These are phyloP conservation scores for Phytophthora quininea DNA, from an alignment of 352 stramenopile genomes.

Conservation along the genomic window DNA sequence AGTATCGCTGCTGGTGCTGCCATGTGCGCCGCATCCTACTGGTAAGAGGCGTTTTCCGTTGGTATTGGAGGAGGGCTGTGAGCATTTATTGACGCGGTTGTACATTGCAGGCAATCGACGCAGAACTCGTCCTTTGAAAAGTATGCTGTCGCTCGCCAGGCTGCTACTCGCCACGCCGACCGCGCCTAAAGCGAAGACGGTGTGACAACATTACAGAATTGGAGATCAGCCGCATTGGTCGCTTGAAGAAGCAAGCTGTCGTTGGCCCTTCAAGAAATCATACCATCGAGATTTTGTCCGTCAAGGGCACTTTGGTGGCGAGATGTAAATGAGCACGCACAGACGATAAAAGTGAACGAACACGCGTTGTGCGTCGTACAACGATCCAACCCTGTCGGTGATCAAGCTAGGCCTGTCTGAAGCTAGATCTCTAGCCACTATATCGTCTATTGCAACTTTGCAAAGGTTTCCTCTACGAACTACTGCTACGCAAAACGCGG, in stretches of 20 bases:
- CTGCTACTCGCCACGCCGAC: conserved; percentile 43
- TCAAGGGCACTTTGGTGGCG: conserved; percentile 4
- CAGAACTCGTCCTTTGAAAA: conserved; percentile 71
- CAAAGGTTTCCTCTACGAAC: too few species aligned
- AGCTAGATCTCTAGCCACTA: neutral
- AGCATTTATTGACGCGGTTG: neutral
- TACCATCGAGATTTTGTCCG: too few species aligned
- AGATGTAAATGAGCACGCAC: conserved; percentile 27
- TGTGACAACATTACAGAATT: conserved; percentile 26
- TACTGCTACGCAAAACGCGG: conserved; percentile 16
- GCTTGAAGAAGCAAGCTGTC: too few species aligned
- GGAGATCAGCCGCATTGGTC: conserved; percentile 4
- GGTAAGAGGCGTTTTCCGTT: conserved; percentile 37
- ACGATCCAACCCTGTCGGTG: neutral
- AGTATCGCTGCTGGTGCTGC: conserved; percentile 47
- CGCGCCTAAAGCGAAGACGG: conserved; percentile 45
- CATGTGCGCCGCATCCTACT: conserved; percentile 71
- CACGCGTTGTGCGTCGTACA: neutral
- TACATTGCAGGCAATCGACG: conserved; percentile 40
- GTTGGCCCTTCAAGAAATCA: too few species aligned
- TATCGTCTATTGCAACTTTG: neutral
- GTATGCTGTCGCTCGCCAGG: conserved; percentile 36
- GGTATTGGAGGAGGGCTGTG: too few species aligned
- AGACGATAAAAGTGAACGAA: conserved; percentile 10
- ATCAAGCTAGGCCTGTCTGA: neutral